A percentile compares a stretch with the other conserved stretches of the same genome.
phyloP scores from a whole-genome alignment of 768 basidiomycete genomes.

The Boletus eberwhitei region DNA sequence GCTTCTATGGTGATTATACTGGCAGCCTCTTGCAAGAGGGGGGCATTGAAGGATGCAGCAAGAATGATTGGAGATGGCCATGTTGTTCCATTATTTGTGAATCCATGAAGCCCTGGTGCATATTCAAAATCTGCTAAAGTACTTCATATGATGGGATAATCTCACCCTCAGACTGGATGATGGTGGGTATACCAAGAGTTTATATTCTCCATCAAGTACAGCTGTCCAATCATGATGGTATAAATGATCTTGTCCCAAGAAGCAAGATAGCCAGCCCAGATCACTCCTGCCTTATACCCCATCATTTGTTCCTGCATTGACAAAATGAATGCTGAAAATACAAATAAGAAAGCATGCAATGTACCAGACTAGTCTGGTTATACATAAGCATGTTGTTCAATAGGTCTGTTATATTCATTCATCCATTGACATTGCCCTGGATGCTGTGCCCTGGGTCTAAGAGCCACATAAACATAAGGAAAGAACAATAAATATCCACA shows the following conservation, averaged over 20 bases:
- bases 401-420: constrained; percentile 56
- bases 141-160: too few relatives aligned
- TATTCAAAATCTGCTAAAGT: too few relatives aligned
- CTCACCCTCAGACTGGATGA: too few relatives aligned
- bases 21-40: too few relatives aligned
- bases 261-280: constrained; percentile 62
- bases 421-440: constrained; percentile 62
- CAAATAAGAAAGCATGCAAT: background rate
- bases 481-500: constrained; percentile 40
- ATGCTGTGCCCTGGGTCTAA: constrained; percentile 39
- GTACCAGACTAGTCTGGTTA: constrained; percentile 48
- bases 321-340: background rate
- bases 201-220: constrained; percentile 67
- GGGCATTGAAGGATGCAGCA: too few relatives aligned
- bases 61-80: too few relatives aligned
- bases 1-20: too few relatives aligned
- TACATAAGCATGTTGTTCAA: constrained; percentile 55
- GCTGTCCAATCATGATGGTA: constrained; percentile 40
- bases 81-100: too few relatives aligned
- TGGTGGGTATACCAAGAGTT: constrained; percentile 69
- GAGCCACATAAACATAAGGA: background rate
- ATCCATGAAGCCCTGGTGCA: too few relatives aligned
- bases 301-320: constrained; percentile 38
- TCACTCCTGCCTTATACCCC: constrained; percentile 50
- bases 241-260: constrained; percentile 60